Evolutionary conservation across 2,329 filamentous ascomycete species (phyloP), one percentile per base, ranked within the genome.

Genomic region (Diplodia intermedia): DNA sequence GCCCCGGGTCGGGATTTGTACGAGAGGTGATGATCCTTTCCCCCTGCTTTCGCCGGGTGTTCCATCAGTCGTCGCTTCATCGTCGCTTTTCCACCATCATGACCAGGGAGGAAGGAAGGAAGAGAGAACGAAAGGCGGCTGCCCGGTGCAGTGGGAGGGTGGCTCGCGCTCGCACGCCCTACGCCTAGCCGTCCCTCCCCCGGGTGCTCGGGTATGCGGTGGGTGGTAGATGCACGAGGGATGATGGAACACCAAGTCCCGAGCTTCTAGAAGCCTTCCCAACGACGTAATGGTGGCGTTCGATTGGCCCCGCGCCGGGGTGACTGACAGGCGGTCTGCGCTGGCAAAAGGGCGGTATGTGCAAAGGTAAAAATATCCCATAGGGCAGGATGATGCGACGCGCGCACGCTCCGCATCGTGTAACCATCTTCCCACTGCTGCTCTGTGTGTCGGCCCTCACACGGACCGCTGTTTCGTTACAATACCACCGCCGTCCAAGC

Each of bases 371-470:
- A 47, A 47, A 47, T 47, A 47, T 47, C 43, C 43, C 43, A 3
- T 47, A 47, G 43, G 43, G 43, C 43, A 47, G 43, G 43, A 47
- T 47, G 43, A 47, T 47, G 43, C 43, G 43, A 47, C 43, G 15
- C 7, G 40, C 40, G 18, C 40, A 18, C 15, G 38, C 2, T 18
- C 18, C 6, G 40, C 40, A 43, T 43, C 40, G 40, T 26, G 23
- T 43, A 18, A 18, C 40, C 38, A 26, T 43, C 40, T 43, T 15
- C 23, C 23, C 40, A 33, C 31, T 33, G 31, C 31, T 33, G 23
- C 31, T 33, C 31, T 33, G 31, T 8, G 31, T 7, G 15, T 43
- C 38, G 38, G 38, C 38, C 38, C 4, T 6, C 38, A 43, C 40
- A 43, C 40, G 40, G 40, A 15, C 40, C 40, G 40, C 31, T 7